Percentiles rank a stretch among this genome's conserved stretches.
Conservation (phyloP, 352 stramenopile genomes). For the Phytophthora niederhauseri region DNA sequence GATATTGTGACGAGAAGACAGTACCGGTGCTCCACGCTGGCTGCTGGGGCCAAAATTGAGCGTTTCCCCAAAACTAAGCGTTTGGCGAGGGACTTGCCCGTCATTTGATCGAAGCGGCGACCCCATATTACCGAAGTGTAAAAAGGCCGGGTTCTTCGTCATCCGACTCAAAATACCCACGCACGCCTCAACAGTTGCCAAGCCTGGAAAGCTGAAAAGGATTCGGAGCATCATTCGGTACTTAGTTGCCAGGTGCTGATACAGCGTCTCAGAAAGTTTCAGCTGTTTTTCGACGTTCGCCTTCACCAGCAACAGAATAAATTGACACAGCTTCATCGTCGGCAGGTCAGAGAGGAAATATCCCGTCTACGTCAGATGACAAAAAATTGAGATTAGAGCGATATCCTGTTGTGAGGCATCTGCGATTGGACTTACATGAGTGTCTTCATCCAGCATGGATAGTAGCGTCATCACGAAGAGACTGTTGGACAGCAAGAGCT, state of each 20-base stretch:
- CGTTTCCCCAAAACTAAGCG: conserved; percentile 64
- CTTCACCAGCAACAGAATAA: conserved; percentile 74
- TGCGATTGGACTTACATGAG: conserved; percentile 41
- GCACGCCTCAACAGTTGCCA: conserved; percentile 75
- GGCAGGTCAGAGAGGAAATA: conserved; percentile 71
- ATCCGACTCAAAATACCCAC: conserved; percentile 78
- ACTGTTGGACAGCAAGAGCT: conserved; percentile 69
- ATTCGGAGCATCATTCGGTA: conserved; percentile 82
- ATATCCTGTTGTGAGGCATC: neutral
- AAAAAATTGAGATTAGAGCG: conserved; percentile 15
- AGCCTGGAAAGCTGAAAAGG: conserved; percentile 73
- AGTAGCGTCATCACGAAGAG: conserved; percentile 67
- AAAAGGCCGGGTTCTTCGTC: conserved; percentile 70
- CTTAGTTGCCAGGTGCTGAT: conserved; percentile 74
- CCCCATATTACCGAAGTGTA: conserved; percentile 62
- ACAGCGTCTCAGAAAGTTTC: conserved; percentile 64
- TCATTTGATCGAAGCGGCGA: conserved; percentile 52
- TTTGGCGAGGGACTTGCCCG: conserved; percentile 52
- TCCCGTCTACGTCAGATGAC: conserved; percentile 43
- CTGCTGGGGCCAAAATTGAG: conserved; percentile 52
- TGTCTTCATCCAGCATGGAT: conserved; percentile 74
- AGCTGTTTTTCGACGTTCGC: conserved; percentile 68
- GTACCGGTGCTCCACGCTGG: conserved; percentile 24
- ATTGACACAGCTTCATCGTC: conserved; percentile 80
- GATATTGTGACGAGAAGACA: conserved; percentile 25